Evolutionary conservation across 345 rosid species (phyloP).

Genomic region (Stellera chamaejasme): DNA sequence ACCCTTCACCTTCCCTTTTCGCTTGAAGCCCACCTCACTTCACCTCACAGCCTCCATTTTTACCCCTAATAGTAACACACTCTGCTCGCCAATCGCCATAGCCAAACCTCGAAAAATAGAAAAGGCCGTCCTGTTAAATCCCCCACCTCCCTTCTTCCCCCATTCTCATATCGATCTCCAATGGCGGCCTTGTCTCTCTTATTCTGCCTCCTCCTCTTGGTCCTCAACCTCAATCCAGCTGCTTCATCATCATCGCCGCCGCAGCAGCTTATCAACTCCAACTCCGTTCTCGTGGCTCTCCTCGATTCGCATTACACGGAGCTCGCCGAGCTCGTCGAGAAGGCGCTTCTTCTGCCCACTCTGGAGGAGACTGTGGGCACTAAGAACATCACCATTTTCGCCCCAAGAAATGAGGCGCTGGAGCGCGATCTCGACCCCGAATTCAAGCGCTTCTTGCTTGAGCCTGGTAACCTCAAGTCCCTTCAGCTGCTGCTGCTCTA

Average conservation of each 20-base stretch:
- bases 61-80: not conserved
- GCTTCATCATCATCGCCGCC: not conserved
- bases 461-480: conserved; percentile 62
- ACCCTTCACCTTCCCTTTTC: conserved; percentile 11
- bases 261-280: conserved; percentile 52
- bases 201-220: not conserved
- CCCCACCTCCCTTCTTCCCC: not conserved
- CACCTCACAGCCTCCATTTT: not conserved
- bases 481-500: conserved; percentile 48
- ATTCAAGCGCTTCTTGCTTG: conserved; percentile 68
- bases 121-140: no score
- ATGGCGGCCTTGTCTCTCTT: conserved; percentile 5
- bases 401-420: conserved; percentile 66
- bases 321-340: conserved; percentile 63
- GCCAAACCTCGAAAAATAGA: not conserved
- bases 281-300: conserved; percentile 68
- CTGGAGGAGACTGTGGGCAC: conserved; percentile 50
- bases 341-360: conserved; percentile 59
- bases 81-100: not conserved
- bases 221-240: conserved; percentile 10
- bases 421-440: conserved; percentile 70
- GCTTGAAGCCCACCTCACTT: not conserved
- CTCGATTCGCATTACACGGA: conserved; percentile 82
- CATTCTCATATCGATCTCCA: not conserved
- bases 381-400: conserved; percentile 64